Conservation (phyloP, 306 rosid species). For the Quercus suber region DNA sequence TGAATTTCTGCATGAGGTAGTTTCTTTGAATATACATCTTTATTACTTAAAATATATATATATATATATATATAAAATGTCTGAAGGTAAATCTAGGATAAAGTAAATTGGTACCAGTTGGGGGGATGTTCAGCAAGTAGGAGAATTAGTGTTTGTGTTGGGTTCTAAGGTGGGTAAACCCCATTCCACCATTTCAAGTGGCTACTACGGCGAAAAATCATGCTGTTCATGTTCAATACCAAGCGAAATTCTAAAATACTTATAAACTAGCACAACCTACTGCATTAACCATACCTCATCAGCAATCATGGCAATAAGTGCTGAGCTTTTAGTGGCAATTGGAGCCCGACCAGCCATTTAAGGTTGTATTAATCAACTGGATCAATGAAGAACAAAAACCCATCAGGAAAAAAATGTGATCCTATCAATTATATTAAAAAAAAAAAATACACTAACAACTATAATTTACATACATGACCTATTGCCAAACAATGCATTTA, state of each 20-base stretch:
- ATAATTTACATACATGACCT: neutral
- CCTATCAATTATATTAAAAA: neutral
- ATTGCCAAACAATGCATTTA: neutral
- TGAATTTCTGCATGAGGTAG: too few species aligned
- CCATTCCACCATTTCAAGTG: too few species aligned
- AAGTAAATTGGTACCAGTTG: too few species aligned
- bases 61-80: too few species aligned
- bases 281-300: conserved; percentile 65
- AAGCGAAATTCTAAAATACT: neutral
- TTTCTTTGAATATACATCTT: too few species aligned
- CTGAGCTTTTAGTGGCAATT: conserved; percentile 54
- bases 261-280: neutral
- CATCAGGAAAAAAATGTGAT: neutral
- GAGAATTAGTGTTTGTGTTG: too few species aligned
- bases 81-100: too few species aligned
- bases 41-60: too few species aligned
- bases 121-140: too few species aligned
- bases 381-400: neutral
- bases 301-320: conserved; percentile 89
- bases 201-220: neutral
- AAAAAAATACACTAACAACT: neutral
- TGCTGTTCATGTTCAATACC: neutral
- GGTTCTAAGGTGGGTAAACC: too few species aligned
- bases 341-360: conserved; percentile 71
- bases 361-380: neutral